Conservation (phyloP, 2,329 filamentous ascomycete genomes). For the Thelonectria discophora region DNA sequence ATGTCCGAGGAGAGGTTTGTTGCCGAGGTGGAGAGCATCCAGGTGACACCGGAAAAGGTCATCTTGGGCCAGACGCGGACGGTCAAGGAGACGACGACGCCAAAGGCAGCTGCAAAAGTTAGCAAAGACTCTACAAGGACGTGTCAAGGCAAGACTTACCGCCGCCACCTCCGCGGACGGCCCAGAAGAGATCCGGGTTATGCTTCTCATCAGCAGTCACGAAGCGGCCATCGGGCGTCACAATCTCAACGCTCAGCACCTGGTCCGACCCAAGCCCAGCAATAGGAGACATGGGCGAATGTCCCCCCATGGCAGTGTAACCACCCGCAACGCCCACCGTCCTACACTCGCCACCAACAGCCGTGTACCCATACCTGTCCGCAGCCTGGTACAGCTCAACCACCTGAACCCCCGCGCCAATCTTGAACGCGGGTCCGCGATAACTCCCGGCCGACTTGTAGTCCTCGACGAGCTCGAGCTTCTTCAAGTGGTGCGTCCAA, state of each 20-base stretch:
- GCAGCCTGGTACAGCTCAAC: conserved; percentile 57
- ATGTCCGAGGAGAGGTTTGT: conserved; percentile 42
- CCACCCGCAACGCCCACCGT: conserved; percentile 69
- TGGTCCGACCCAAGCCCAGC: conserved; percentile 69
- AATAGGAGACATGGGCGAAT: conserved; percentile 58
- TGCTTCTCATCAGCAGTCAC: conserved; percentile 56
- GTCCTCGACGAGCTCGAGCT: conserved; percentile 50
- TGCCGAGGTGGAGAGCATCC: conserved; percentile 52
- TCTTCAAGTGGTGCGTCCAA: conserved; percentile 53
- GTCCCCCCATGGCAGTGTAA: conserved; percentile 66
- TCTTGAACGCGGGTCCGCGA: conserved; percentile 58
- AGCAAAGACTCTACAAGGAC: background rate
- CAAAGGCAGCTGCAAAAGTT: conserved; percentile 50
- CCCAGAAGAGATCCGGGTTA: conserved; percentile 70
- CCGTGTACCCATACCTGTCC: conserved; percentile 35
- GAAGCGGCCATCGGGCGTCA: conserved; percentile 58
- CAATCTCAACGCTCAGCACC: conserved; percentile 62
- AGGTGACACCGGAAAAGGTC: conserved; percentile 50
- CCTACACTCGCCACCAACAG: conserved; percentile 63
- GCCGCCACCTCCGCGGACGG: conserved; percentile 65
- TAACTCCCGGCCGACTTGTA: conserved; percentile 54
- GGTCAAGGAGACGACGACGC: conserved; percentile 64
- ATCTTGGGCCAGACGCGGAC: conserved; percentile 56
- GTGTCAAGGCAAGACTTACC: conserved; percentile 47
- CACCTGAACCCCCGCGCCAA: conserved; percentile 63